phyloP scores from a whole-genome alignment of 768 basidiomycete genomes.

The Saitozyma sp. region DNA sequence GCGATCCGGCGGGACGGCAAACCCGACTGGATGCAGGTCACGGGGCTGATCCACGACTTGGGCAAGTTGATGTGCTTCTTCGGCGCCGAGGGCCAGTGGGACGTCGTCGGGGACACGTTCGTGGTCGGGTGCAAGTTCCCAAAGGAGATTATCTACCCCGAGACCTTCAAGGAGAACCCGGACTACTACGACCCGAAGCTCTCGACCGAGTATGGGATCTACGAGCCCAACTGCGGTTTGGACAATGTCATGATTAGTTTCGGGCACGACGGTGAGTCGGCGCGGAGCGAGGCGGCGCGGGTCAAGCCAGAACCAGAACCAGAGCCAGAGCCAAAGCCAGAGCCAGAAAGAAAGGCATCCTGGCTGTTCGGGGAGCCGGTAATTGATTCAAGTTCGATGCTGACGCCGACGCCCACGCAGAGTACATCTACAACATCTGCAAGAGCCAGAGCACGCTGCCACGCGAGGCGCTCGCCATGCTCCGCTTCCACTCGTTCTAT shows the following conservation, averaged over 20 bases:
- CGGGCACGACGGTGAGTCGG: slow-evolving; percentile 66
- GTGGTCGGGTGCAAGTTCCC: slow-evolving; percentile 85
- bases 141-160: slow-evolving; percentile 57
- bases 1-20: slow-evolving; percentile 52
- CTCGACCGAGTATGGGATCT: slow-evolving; percentile 48
- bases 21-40: slow-evolving; percentile 60
- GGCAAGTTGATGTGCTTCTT: slow-evolving; percentile 84
- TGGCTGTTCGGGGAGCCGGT: too few relatives aligned
- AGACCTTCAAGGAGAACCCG: slow-evolving; percentile 51
- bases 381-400: too few relatives aligned
- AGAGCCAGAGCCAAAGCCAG: too few relatives aligned
- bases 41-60: slow-evolving; percentile 83
- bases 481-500: slow-evolving; percentile 92
- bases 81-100: slow-evolving; percentile 73
- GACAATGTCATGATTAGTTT: slow-evolving; percentile 62
- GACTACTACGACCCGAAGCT: slow-evolving; percentile 45
- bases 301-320: too few relatives aligned
- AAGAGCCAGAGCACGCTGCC: slow-evolving; percentile 81
- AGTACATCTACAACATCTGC: slow-evolving; percentile 83
- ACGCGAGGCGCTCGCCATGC: slow-evolving; percentile 81
- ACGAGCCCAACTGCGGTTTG: slow-evolving; percentile 48
- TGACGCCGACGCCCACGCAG: slow-evolving; percentile 37
- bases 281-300: not conserved
- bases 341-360: too few relatives aligned
- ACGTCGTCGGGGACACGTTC: slow-evolving; percentile 83